Evolutionary conservation across 1,139 yeast species (phyloP), one percentile per base, ranked within the genome.

Genomic region (Trichomonascaceae sp.): DNA sequence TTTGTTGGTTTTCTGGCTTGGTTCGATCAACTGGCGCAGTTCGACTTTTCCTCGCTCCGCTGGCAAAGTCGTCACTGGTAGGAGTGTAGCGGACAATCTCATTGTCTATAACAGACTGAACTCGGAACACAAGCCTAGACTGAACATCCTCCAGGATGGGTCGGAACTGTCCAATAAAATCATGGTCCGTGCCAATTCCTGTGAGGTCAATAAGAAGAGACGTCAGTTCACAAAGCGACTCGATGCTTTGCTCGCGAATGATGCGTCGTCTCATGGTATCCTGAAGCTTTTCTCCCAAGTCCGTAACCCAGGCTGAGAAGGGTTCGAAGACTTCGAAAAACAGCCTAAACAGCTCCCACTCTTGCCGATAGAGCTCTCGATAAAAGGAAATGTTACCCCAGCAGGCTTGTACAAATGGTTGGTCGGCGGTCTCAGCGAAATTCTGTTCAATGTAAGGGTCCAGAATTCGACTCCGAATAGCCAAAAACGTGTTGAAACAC

Each of bases 101-200:
- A 27, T 70, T 68, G 43, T 80, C 92, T 27, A 80, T 71, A 45
- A 70, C 76, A 5, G 71, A 65, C 49, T 84, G 93, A 4, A 80
- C 76, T 45, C 89, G 64, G 55, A 85, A 81, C 2, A 84, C 76
- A 29, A 87, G 62, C 38, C 95, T 63, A 2, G 84, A 67, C 54
- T 87, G 96, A 1, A 77, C 72, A 46, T 81, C 94, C 38, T 74
- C 73, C 16, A 80, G 56, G 9, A 85, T 68, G 0, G 93, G 85
- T 39, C 71, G 72, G 44, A 81, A 76, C 4, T 82, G 59, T 29
- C 64, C 65, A 2, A 26, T 36, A 8, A 57, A 59, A 3, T 46
- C 45, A n/a, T 51, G 52, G 13, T 46, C 54, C 5, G 57, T 64
- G 20, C 55, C 60, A 5, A 68, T 76, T 33, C 75, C 82, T 40